Conservation (phyloP, 805 yeast species). For the Kodamaea hsintzibuensis region DNA sequence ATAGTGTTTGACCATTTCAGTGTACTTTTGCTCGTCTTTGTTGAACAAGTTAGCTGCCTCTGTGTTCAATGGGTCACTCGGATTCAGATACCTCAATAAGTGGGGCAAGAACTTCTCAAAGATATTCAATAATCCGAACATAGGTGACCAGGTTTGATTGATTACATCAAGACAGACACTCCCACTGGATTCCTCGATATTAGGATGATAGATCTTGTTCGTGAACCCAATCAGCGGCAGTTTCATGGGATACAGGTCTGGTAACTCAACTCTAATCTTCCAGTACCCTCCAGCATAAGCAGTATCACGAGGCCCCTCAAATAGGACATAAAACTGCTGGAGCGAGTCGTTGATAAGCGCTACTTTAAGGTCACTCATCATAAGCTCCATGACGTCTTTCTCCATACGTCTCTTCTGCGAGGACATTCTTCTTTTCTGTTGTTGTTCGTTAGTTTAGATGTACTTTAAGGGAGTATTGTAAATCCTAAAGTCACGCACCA, state of each 20-base stretch:
- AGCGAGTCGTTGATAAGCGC: constrained; percentile 69
- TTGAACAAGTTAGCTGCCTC: constrained; percentile 83
- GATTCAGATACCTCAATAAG: constrained; percentile 85
- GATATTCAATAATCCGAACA: constrained; percentile 88
- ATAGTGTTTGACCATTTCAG: constrained; percentile 67
- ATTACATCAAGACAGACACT: constrained; percentile 95
- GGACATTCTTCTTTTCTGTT: constrained; percentile 31
- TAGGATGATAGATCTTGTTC: constrained; percentile 92
- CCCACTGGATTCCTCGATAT: constrained; percentile 87
- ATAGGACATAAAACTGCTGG: constrained; percentile 84
- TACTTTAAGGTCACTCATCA: constrained; percentile 93
- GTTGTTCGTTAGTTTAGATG: background rate
- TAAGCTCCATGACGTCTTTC: constrained; percentile 94
- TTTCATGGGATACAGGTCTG: constrained; percentile 93
- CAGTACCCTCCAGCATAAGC: constrained; percentile 90
- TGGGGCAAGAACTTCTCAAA: constrained; percentile 95
- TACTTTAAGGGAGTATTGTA: constrained; percentile 1
- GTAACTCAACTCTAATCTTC: constrained; percentile 90
- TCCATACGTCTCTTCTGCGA: constrained; percentile 81
- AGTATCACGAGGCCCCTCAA: constrained; percentile 78
- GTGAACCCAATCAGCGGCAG: constrained; percentile 94
- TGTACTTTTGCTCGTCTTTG: constrained; percentile 66
- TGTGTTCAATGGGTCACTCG: constrained; percentile 89
- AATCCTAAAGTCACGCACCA: constrained; percentile 9
- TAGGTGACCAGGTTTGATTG: constrained; percentile 97